These are phyloP conservation scores for Talaromyces stipitatus DNA, from an alignment of 495 filamentous ascomycete species.

Conservation along the genomic window DNA sequence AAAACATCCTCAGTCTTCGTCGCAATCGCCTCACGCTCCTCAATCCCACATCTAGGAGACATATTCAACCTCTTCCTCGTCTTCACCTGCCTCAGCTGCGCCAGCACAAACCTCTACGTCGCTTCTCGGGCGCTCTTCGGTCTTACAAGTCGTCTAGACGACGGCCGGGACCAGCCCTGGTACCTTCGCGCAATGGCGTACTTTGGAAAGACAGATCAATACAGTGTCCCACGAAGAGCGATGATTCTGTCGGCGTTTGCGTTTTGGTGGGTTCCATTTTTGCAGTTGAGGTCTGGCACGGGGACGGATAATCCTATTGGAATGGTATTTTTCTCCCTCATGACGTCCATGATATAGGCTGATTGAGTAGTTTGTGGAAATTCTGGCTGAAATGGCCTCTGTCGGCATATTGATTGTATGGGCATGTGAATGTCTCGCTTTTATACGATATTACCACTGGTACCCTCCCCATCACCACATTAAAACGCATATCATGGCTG, in stretches of 20 bases:
- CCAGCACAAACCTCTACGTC: slow-evolving; percentile 39
- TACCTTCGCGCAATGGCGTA: slow-evolving; percentile 14
- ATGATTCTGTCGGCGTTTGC: slow-evolving; percentile 27
- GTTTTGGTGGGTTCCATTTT: slow-evolving; percentile 39
- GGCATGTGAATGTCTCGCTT: slow-evolving; percentile 36
- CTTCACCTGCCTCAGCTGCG: slow-evolving; percentile 30
- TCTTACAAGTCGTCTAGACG: slow-evolving; percentile 25
- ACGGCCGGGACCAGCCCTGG: slow-evolving; percentile 7
- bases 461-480: slow-evolving; percentile 3
- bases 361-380: slow-evolving; percentile 22
- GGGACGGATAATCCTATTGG: slow-evolving; percentile 4
- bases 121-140: slow-evolving; percentile 39
- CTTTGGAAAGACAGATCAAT: slow-evolving; percentile 26
- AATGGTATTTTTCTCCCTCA: not conserved
- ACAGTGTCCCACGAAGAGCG: slow-evolving; percentile 27
- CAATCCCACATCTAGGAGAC: slow-evolving; percentile 20
- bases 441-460: slow-evolving; percentile 34
- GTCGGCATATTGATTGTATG: slow-evolving; percentile 35
- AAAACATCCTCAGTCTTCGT: slow-evolving; percentile 28
- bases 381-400: slow-evolving; percentile 28
- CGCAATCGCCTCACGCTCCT: slow-evolving; percentile 18
- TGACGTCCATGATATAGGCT: not conserved
- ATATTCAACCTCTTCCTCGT: slow-evolving; percentile 34
- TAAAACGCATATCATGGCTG: too few species aligned
- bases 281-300: slow-evolving; percentile 17